A percentile compares a stretch with the other conserved stretches of the same genome.
Evolutionary conservation across 108 stramenopile genomes (phyloP).

Genomic region (Nitzschia sp.): DNA sequence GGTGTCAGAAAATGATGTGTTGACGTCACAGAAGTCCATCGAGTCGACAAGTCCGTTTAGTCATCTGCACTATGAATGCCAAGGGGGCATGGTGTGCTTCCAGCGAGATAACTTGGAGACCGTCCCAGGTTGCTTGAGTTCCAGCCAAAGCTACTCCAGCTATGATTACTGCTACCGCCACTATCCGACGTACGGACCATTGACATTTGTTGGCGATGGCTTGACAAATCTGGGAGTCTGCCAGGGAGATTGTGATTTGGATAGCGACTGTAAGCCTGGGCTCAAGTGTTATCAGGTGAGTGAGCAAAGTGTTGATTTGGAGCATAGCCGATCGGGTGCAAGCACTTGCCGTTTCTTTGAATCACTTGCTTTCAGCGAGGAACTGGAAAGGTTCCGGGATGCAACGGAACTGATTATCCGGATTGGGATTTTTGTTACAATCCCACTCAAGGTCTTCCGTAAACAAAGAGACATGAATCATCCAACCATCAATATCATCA

Average conservation of each 20-base stretch:
- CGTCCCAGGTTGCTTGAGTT: not conserved
- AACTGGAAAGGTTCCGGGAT: slow-evolving; percentile 28
- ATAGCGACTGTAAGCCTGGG: slow-evolving; percentile 38
- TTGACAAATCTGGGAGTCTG: slow-evolving; percentile 22
- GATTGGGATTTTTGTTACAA: not conserved
- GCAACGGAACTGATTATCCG: slow-evolving; percentile 7
- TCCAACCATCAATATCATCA: no score
- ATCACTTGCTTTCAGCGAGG: no score
- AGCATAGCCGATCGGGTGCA: no score
- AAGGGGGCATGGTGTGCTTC: not conserved
- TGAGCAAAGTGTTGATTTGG: no score
- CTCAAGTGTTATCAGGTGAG: slow-evolving; percentile 49
- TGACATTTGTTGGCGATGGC: not conserved
- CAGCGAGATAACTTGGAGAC: not conserved
- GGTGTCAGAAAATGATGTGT: no score
- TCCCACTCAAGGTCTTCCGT: not conserved
- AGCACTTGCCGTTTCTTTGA: no score
- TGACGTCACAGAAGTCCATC: not conserved
- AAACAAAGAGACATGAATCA: no score
- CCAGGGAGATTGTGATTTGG: slow-evolving; percentile 51
- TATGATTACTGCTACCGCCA: not conserved
- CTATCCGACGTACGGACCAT: not conserved
- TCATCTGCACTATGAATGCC: not conserved
- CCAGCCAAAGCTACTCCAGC: not conserved
- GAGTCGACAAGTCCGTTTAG: not conserved